phyloP scores from a whole-genome alignment of 2,329 filamentous ascomycete genomes.

The Aspergillus sp. region DNA sequence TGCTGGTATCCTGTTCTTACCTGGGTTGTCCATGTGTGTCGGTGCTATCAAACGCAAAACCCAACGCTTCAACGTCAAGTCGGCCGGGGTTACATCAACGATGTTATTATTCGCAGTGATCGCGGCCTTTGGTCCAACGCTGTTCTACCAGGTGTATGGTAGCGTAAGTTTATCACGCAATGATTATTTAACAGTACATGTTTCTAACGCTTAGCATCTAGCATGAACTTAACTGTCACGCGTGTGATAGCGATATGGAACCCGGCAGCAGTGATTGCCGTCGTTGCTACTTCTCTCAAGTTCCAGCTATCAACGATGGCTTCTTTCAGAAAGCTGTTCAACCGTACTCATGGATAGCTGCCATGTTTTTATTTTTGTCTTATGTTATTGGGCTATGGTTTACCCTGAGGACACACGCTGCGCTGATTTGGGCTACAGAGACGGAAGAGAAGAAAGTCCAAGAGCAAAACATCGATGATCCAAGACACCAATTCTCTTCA shows the following conservation, averaged over 20 bases:
- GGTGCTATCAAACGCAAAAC: slow-evolving; percentile 97
- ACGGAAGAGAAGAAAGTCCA: slow-evolving; percentile 69
- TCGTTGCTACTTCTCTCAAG: slow-evolving; percentile 90
- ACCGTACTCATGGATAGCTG: slow-evolving; percentile 89
- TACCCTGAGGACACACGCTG: slow-evolving; percentile 90
- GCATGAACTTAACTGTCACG: slow-evolving; percentile 86
- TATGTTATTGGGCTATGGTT: slow-evolving; percentile 95
- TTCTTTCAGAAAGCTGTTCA: slow-evolving; percentile 91
- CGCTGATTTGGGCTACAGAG: slow-evolving; percentile 93
- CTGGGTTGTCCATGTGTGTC: slow-evolving; percentile 97
- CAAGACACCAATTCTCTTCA: slow-evolving; percentile 31
- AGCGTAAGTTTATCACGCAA: slow-evolving; percentile 56
- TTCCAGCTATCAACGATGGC: slow-evolving; percentile 75
- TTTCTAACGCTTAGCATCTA: slow-evolving; percentile 39
- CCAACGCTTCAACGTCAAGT: slow-evolving; percentile 95
- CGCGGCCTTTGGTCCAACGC: slow-evolving; percentile 87
- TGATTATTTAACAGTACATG: background rate
- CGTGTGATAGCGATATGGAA: slow-evolving; percentile 56
- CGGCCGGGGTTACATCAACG: slow-evolving; percentile 92
- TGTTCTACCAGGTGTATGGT: slow-evolving; percentile 99
- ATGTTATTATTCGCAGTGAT: slow-evolving; percentile 97
- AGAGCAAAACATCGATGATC: slow-evolving; percentile 35
- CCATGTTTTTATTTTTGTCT: slow-evolving; percentile 81
- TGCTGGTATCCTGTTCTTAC: slow-evolving; percentile 90
- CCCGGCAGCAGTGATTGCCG: slow-evolving; percentile 67